Percentiles rank a stretch among this genome's conserved stretches.
Conservation (phyloP, 331 rosid genomes). For the Malus hybrid region DNA sequence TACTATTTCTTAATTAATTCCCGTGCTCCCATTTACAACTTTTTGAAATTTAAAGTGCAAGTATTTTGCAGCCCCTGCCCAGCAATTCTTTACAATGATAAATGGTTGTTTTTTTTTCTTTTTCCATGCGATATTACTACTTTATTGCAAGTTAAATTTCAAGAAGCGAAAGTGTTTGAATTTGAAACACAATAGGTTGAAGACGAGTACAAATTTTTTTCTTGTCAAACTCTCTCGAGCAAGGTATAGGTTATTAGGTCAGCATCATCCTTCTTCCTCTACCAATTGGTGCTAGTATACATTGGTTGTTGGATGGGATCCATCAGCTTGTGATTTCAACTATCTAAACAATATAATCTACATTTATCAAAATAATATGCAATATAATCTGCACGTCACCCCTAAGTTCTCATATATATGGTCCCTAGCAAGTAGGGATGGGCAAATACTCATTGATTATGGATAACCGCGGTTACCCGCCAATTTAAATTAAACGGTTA, state of each 20-base stretch:
- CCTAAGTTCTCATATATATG: neutral
- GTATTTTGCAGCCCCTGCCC: neutral
- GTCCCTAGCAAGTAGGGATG: no score
- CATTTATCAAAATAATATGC: neutral
- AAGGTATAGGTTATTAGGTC: no score
- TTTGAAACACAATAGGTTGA: no score
- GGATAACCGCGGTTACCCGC: no score
- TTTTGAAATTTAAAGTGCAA: neutral
- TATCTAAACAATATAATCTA: neutral
- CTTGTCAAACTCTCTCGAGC: no score
- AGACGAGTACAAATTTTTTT: no score
- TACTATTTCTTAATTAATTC: slow-evolving; percentile 22
- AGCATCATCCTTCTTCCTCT: neutral
- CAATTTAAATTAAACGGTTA: no score
- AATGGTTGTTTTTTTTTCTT: neutral
- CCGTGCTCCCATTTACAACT: no score
- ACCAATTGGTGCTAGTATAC: neutral
- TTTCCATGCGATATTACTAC: no score
- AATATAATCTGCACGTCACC: neutral
- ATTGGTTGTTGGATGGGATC: neutral
- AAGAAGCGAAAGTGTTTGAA: no score
- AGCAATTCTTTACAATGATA: neutral
- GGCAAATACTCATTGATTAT: no score
- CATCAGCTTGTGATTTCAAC: neutral
- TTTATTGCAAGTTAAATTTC: no score